Base-by-base conservation (phyloP, 805 yeast species). In the Debaryomyces castellii region DNA sequence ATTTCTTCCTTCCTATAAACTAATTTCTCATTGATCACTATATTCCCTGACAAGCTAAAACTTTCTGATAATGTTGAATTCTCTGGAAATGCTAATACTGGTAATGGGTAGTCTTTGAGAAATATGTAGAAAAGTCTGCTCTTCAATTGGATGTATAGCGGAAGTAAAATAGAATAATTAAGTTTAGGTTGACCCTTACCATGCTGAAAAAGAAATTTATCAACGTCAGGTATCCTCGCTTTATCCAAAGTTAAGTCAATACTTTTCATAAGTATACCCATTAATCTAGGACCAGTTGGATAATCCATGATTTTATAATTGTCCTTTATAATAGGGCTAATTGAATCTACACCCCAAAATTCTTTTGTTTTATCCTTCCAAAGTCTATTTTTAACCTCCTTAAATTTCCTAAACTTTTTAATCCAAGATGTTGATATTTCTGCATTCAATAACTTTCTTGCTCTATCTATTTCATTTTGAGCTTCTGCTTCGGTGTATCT, bases 1-100 rank as follows among this genome's bases (percentile, higher is more conserved):
- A 74, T 60, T 42, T 81, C 78, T 23, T 66, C 69, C 18, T 62
- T 59, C 11, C 71, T 63, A 1, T 67, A 63, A 1, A 66, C 67
- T 63, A 81, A 67, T 49, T 75, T 78, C 50, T 84, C 90, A 40
- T 82, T 82, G 46, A 84, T 67, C 1, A 80, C 80, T 24, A 83
- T 35, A 54, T 82, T 82, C 1, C 76, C 76, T 17, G 51, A 48
- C 8, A 73, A 51, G 18, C 58, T 54, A 40, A 73, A 54, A 35
- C 38, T 35, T 35, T 35, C 38, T 20, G 14, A 3, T 12, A 12
- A 24, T 0, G 68, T 60, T 0, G 69, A 66, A 45, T 58, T 62
- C 9, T 54, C 54, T 2, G 78, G 78, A 51, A 84, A 79, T 3
- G 79, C 74, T 2, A 82, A 51, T 5, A 83, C 53, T 0, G 90